Percentiles rank a stretch among this genome's conserved stretches.
phyloP scores from a whole-genome alignment of 176 grass and related monocot genomes.

The Carex parvula region DNA sequence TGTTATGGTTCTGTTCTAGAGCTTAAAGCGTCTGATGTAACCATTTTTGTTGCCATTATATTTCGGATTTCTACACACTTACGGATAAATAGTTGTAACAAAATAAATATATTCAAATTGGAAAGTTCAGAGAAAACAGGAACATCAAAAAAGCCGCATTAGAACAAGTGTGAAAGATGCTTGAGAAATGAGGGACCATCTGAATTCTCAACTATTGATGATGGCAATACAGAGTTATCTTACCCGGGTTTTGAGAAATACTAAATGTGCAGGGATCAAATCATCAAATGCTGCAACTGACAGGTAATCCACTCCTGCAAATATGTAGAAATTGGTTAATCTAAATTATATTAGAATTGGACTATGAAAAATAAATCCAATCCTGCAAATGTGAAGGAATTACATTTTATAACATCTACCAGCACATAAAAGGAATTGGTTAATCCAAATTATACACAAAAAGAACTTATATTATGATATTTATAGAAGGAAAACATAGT shows the following conservation, averaged over 20 bases:
- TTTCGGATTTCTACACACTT: neutral
- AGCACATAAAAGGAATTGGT: neutral
- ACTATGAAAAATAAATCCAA: neutral
- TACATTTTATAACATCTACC: neutral
- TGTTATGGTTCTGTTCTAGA: neutral
- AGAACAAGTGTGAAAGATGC: neutral
- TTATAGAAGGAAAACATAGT: neutral
- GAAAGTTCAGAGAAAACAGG: neutral
- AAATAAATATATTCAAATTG: neutral
- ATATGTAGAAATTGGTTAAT: neutral
- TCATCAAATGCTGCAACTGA: conserved; percentile 74
- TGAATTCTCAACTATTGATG: neutral
- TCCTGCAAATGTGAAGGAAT: neutral
- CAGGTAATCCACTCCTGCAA: conserved; percentile 66
- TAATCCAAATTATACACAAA: neutral
- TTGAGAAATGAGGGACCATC: neutral
- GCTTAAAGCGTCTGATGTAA: neutral
- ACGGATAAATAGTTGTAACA: neutral
- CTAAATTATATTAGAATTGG: neutral
- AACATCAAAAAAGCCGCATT: no score
- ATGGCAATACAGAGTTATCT: conserved; percentile 4
- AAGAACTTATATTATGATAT: neutral
- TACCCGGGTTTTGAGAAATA: conserved; percentile 79
- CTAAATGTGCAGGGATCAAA: conserved; percentile 67
- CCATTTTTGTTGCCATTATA: neutral